Evolutionary conservation across 1,284 basidiomycete genomes (phyloP).

Genomic region (Ganoderma sinense): DNA sequence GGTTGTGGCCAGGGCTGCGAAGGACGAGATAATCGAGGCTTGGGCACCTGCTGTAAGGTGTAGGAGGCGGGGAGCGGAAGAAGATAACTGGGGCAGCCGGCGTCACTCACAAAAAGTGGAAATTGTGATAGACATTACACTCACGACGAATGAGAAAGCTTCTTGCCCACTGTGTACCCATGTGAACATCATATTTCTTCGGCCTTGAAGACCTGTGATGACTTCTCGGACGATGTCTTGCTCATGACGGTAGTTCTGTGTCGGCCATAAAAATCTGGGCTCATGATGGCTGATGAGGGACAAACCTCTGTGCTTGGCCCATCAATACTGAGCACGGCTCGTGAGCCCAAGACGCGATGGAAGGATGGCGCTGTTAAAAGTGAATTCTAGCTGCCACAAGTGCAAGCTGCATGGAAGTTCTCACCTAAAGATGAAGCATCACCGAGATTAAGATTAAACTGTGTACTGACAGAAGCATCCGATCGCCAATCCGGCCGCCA

Average conservation of each 20-base stretch:
- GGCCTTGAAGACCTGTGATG: slow-evolving; percentile 75
- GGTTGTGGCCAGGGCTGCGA: slow-evolving; percentile 64
- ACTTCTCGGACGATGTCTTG: slow-evolving; percentile 78
- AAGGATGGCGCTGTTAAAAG: slow-evolving; percentile 45
- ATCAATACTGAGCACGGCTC: slow-evolving; percentile 35
- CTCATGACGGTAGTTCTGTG: slow-evolving; percentile 73
- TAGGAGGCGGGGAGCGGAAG: slow-evolving; percentile 59
- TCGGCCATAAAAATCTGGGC: neutral
- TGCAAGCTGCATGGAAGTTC: neutral
- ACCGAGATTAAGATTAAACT: slow-evolving; percentile 67
- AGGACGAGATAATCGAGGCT: slow-evolving; percentile 63
- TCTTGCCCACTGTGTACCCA: slow-evolving; percentile 44
- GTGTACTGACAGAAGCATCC: slow-evolving; percentile 48
- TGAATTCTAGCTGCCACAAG: neutral
- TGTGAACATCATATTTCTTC: slow-evolving; percentile 63
- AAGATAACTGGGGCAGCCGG: slow-evolving; percentile 48
- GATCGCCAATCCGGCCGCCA: slow-evolving; percentile 71
- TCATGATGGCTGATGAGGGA: neutral
- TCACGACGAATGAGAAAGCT: slow-evolving; percentile 39
- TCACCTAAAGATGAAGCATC: slow-evolving; percentile 75
- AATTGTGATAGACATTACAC: neutral
- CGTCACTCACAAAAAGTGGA: neutral
- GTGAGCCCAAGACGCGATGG: slow-evolving; percentile 45
- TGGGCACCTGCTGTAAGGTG: slow-evolving; percentile 73
- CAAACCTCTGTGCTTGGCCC: slow-evolving; percentile 44